Base-by-base conservation (phyloP, 2,329 filamentous ascomycete species). In the Fusarium zealandicum region DNA sequence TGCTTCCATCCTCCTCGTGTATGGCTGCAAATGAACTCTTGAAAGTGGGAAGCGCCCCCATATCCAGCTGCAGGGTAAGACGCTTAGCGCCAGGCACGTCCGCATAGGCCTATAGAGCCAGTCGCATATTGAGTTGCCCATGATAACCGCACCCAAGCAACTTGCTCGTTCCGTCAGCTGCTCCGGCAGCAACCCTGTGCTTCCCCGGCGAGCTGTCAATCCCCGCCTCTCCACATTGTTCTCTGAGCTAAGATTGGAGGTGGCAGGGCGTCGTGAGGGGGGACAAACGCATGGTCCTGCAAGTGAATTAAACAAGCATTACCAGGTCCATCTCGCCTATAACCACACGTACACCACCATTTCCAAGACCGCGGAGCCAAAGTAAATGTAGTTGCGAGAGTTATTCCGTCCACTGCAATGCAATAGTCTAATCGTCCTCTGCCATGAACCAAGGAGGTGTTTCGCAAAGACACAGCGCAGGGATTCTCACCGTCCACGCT, bases 31-130 rank as follows among this genome's bases (percentile, higher is more conserved):
- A 17, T 33, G 51, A 14, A 22, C 38, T 36, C 43, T 54, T 39
- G 39, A 31, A 44, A 45, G 40, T 17, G 38, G 42, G 47, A 61
- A 37, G 39, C n/a, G 54, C 50, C 52, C 38, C 51, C 54, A 57
- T 61, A 45, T 45, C 27, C 45, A 41, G 54, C 46, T 63, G 53
- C 62, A 63, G 52, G 35, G 33, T 54, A 59, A 25, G 42, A 41
- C 14, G 36, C 46, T 55, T 67, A 64, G 64, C 62, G 64, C 55
- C 55, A 67, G 64, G 64, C 51, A 65, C 64, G 17, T 32, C 43
- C 30, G 42, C 41, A 51, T 40, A 36, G 41, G 14, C 62, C 57
- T 50, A 54, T 54, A 39, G 40, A 60, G 55, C 50, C 40, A 45
- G 47, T 37, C 52, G 47, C 38, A 13, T 51, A 48, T 30, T 46